Percentiles rank a stretch among this genome's conserved stretches.
phyloP scores from a whole-genome alignment of 2,329 filamentous ascomycete genomes.

The Helminthosporium solani region DNA sequence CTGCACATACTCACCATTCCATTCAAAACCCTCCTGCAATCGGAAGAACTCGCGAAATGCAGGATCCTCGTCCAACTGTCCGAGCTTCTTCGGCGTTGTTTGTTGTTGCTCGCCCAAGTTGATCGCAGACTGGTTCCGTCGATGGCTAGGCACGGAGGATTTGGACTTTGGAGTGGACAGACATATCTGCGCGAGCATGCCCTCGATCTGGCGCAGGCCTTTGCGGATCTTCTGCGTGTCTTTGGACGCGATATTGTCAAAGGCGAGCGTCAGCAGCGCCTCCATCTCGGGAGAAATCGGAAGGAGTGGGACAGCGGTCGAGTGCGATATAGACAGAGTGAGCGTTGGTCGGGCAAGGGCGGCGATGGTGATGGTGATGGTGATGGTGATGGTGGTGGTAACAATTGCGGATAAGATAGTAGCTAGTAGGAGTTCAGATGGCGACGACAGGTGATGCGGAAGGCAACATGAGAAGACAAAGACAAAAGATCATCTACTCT shows the following conservation, averaged over 20 bases:
- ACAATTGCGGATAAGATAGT: slow-evolving; percentile 6
- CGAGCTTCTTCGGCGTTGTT: slow-evolving; percentile 53
- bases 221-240: slow-evolving; percentile 89
- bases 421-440: no score
- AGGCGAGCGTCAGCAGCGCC: slow-evolving; percentile 84
- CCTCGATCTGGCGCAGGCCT: slow-evolving; percentile 90
- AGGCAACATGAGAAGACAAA: no score
- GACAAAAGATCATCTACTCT: no score
- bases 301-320: slow-evolving; percentile 2
- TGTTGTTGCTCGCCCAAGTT: slow-evolving; percentile 34
- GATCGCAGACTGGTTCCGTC: slow-evolving; percentile 42
- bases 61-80: slow-evolving; percentile 74
- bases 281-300: slow-evolving; percentile 74
- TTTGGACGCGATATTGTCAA: slow-evolving; percentile 94
- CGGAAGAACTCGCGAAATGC: slow-evolving; percentile 97
- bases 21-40: slow-evolving; percentile 94
- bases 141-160: slow-evolving; percentile 32
- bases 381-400: no score
- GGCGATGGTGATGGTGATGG: no score
- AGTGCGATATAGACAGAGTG: slow-evolving; percentile 2
- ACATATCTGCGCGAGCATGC: slow-evolving; percentile 90
- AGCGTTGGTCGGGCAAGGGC: no score
- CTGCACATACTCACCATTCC: slow-evolving; percentile 65
- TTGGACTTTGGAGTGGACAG: slow-evolving; percentile 56
- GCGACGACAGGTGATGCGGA: no score